phyloP scores from a whole-genome alignment of 1,284 basidiomycete genomes.

The Malassezia arunalokei region DNA sequence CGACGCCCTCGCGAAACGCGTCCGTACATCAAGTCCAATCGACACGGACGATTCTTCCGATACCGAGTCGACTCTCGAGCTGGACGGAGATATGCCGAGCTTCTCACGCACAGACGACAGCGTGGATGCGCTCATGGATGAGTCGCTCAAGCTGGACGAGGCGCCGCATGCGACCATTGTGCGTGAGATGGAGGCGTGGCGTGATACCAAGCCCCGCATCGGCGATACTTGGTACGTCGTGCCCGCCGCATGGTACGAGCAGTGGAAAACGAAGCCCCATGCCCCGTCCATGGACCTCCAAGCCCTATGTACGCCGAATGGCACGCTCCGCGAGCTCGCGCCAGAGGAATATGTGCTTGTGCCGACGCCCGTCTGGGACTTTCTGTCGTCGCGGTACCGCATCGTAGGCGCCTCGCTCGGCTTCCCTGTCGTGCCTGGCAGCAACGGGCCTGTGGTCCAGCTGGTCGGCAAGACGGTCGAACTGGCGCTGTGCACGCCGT shows the following conservation, averaged over 20 bases:
- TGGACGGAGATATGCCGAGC: no score
- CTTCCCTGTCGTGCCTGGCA: slow-evolving; percentile 55
- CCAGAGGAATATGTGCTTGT: slow-evolving; percentile 67
- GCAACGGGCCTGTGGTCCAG: not conserved
- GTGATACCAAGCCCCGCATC: slow-evolving; percentile 49
- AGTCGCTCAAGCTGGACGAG: slow-evolving; percentile 9
- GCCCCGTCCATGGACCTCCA: slow-evolving; percentile 60
- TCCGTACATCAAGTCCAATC: slow-evolving; percentile 10
- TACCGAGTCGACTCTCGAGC: no score
- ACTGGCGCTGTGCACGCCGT: slow-evolving; percentile 49
- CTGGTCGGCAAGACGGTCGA: slow-evolving; percentile 52
- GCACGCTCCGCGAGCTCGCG: slow-evolving; percentile 50
- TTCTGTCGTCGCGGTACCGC: slow-evolving; percentile 64
- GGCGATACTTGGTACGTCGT: slow-evolving; percentile 71
- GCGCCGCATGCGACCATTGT: slow-evolving; percentile 1
- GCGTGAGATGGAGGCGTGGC: slow-evolving; percentile 9
- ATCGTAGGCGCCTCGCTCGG: slow-evolving; percentile 53
- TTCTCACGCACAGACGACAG: slow-evolving; percentile 1
- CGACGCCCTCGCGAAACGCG: slow-evolving; percentile 15
- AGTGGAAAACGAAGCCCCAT: slow-evolving; percentile 57
- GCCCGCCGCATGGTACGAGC: slow-evolving; percentile 59
- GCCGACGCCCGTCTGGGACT: slow-evolving; percentile 61
- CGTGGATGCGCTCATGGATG: slow-evolving; percentile 10
- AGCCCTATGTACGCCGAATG: slow-evolving; percentile 51
- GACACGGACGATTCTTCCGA: slow-evolving; percentile 11